phyloP scores from a whole-genome alignment of 1,284 basidiomycete species.

The Afroboletus lepidellus region DNA sequence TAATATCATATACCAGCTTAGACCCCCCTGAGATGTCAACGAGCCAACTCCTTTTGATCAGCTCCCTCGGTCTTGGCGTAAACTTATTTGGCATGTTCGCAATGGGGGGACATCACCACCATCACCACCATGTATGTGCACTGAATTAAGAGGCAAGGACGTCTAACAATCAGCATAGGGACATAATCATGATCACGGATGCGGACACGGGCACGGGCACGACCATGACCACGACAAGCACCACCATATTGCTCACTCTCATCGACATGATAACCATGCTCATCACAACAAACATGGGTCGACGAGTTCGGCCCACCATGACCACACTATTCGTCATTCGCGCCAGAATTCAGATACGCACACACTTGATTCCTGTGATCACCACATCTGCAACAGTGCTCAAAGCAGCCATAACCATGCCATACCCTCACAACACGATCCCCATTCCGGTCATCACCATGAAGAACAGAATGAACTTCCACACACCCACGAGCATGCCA shows the following conservation, averaged over 20 bases:
- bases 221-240: conserved; percentile 40
- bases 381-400: conserved; percentile 15
- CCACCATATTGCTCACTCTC: conserved; percentile 23
- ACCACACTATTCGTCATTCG: conserved; percentile 25
- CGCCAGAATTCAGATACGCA: conserved; percentile 36
- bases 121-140: conserved; percentile 77
- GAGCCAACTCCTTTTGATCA: conserved; percentile 88
- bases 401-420: conserved; percentile 9
- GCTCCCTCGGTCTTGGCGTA: conserved; percentile 84
- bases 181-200: conserved; percentile 53
- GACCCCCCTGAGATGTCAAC: conserved; percentile 99
- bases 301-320: conserved; percentile 6
- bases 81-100: conserved; percentile 99
- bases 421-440: conserved; percentile 25
- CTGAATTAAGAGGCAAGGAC: neutral
- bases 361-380: conserved; percentile 10
- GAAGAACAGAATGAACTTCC: conserved; percentile 15
- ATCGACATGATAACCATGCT: conserved; percentile 22
- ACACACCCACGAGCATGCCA: conserved; percentile 20
- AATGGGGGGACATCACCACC: conserved; percentile 93
- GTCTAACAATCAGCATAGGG: conserved; percentile 30
- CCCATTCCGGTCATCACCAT: conserved; percentile 6
- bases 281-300: conserved; percentile 11
- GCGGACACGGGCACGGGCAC: conserved; percentile 48
- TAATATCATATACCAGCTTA: conserved; percentile 47